phyloP scores from a whole-genome alignment of 495 filamentous ascomycete genomes.

The Tuber calosporum region DNA sequence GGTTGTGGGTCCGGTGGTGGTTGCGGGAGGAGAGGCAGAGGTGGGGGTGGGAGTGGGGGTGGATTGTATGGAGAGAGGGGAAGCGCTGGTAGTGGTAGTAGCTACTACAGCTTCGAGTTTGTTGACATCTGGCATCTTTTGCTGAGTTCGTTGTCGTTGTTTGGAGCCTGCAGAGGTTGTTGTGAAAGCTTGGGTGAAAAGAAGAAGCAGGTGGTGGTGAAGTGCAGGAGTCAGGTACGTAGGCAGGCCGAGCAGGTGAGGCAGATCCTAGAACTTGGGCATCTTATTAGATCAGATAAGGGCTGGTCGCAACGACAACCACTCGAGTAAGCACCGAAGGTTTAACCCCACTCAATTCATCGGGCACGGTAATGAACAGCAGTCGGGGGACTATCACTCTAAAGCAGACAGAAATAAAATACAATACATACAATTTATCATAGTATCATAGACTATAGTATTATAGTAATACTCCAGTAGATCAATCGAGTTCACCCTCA shows the following conservation, averaged over 20 bases:
- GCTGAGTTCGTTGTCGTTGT: background rate
- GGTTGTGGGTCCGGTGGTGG: background rate
- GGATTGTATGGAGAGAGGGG: background rate
- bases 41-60: background rate
- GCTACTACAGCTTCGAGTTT: constrained; percentile 22
- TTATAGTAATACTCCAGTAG: background rate
- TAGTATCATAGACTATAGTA: background rate
- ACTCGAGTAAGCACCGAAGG: background rate
- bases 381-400: background rate
- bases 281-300: background rate
- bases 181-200: background rate
- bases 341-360: background rate
- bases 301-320: background rate
- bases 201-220: constrained; percentile 5
- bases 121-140: constrained; percentile 33
- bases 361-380: background rate
- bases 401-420: background rate
- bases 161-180: background rate
- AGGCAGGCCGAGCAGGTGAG: background rate
- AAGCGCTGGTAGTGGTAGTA: constrained; percentile 13
- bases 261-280: background rate
- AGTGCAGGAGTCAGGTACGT: background rate
- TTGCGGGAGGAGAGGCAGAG: background rate
- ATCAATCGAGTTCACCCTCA: background rate
- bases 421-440: background rate